A percentile compares a stretch with the other conserved stretches of the same genome.
These are phyloP conservation scores for Fomes fomentarius DNA, from an alignment of 1,284 basidiomycete genomes.

Conservation along the genomic window DNA sequence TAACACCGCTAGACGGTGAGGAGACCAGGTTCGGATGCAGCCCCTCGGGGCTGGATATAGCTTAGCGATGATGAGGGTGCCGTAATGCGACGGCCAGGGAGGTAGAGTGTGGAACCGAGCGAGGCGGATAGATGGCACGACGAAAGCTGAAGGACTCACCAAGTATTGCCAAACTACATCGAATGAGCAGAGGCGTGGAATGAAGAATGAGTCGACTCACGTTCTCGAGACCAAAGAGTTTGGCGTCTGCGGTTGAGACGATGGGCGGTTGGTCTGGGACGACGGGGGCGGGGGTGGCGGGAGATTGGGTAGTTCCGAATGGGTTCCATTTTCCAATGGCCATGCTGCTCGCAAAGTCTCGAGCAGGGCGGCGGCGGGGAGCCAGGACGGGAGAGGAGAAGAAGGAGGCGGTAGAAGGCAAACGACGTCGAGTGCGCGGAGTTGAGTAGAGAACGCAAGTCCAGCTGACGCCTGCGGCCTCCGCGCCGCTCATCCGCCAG, in stretches of 20 bases:
- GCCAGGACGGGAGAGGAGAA: constrained; percentile 1
- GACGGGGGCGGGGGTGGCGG: constrained; percentile 22
- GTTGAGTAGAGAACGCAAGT: too few species aligned
- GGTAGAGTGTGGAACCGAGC: too few species aligned
- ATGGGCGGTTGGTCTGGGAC: constrained; percentile 26
- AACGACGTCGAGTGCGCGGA: too few species aligned
- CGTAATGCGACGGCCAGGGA: too few species aligned
- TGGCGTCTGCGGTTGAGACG: constrained; percentile 63
- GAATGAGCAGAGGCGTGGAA: constrained; percentile 10
- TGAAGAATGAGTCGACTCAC: constrained; percentile 48
- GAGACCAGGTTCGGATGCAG: too few species aligned
- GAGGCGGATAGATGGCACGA: too few species aligned
- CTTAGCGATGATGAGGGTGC: too few species aligned
- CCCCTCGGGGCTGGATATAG: too few species aligned
- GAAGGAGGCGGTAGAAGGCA: too few species aligned
- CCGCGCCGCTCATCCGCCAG: too few species aligned
- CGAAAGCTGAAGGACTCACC: constrained; percentile 46
- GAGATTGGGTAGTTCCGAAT: constrained; percentile 26
- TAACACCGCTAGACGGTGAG: too few species aligned
- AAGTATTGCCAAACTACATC: constrained; percentile 79
- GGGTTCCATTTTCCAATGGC: constrained; percentile 35
- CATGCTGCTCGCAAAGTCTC: constrained; percentile 21
- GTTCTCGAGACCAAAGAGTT: constrained; percentile 92
- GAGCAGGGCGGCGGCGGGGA: constrained; percentile 9
- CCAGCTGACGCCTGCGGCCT: too few species aligned